Conservation (phyloP, 257 asterid genomes). For the Petunia secreta region DNA sequence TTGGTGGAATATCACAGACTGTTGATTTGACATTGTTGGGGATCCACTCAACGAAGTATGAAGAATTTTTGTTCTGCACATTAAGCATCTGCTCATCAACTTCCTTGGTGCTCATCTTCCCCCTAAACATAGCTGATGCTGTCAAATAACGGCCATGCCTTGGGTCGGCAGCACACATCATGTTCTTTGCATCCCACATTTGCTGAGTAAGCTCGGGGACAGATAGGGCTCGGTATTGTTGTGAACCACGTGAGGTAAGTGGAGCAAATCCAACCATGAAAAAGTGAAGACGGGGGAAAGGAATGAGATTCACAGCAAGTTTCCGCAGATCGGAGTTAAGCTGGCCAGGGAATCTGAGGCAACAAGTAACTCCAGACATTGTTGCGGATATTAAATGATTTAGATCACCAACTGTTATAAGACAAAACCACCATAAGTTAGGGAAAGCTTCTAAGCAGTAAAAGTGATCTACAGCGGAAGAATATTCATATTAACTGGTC, state of each 20-base stretch:
- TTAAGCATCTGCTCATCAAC: conserved; percentile 35
- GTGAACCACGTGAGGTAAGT: conserved; percentile 35
- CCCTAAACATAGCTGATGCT: conserved; percentile 33
- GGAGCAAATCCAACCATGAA: conserved; percentile 39
- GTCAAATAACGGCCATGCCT: conserved; percentile 32
- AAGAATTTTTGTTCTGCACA: conserved; percentile 37
- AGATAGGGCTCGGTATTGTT: conserved; percentile 32
- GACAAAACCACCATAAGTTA: not conserved
- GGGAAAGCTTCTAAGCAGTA: not conserved
- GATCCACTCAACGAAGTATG: conserved; percentile 36
- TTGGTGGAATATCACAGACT: conserved; percentile 42
- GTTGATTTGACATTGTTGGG: conserved; percentile 43
- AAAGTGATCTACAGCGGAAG: not conserved
- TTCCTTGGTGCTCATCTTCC: conserved; percentile 35
- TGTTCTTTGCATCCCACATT: conserved; percentile 37
- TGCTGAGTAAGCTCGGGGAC: conserved; percentile 36
- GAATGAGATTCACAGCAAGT: conserved; percentile 35
- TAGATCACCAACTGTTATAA: conserved; percentile 38
- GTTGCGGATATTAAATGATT: conserved; percentile 44
- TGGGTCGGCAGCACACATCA: conserved; percentile 35
- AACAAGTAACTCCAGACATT: conserved; percentile 43
- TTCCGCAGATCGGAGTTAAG: conserved; percentile 40
- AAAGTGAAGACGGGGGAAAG: conserved; percentile 38
- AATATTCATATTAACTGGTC: not conserved
- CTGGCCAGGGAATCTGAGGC: conserved; percentile 44